phyloP scores from a whole-genome alignment of 2,329 filamentous ascomycete species.

The Ampelomyces quisqualis region DNA sequence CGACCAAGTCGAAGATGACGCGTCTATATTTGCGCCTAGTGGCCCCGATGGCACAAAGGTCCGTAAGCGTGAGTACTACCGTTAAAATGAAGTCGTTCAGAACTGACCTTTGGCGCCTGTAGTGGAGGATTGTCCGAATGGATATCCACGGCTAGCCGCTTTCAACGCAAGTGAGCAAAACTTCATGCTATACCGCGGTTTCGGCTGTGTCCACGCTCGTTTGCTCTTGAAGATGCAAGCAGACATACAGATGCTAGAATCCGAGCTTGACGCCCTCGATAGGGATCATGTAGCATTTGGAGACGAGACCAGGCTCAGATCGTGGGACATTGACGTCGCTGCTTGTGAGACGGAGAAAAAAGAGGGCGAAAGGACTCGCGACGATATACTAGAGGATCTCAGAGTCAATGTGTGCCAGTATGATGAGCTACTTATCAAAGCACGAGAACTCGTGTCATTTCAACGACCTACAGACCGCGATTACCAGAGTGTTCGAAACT shows the following conservation, averaged over 20 bases:
- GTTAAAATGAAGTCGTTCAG: too few relatives aligned
- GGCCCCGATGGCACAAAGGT: too few relatives aligned
- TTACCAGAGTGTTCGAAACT: constrained; percentile 34
- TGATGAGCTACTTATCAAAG: constrained; percentile 39
- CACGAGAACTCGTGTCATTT: constrained; percentile 34
- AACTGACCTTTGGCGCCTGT: too few relatives aligned
- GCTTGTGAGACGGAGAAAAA: constrained; percentile 9
- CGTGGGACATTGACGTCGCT: constrained; percentile 10
- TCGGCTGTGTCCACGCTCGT: constrained; percentile 38
- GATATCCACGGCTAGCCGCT: constrained; percentile 36
- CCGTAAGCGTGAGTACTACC: too few relatives aligned
- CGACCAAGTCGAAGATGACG: neutral
- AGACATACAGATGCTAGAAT: constrained; percentile 29
- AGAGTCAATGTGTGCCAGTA: constrained; percentile 10
- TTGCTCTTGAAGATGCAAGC: constrained; percentile 39
- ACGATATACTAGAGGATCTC: constrained; percentile 19
- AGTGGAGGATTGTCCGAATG: constrained; percentile 32
- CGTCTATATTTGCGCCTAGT: neutral
- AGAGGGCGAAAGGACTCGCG: constrained; percentile 6
- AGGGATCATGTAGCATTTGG: constrained; percentile 14
- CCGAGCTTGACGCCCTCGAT: constrained; percentile 31
- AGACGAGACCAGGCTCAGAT: constrained; percentile 9
- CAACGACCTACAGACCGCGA: constrained; percentile 39
- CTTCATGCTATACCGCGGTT: constrained; percentile 41
- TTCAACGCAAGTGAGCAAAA: constrained; percentile 41